Conservation (phyloP, 768 basidiomycete species). For the Gelatoporia subvermispora region DNA sequence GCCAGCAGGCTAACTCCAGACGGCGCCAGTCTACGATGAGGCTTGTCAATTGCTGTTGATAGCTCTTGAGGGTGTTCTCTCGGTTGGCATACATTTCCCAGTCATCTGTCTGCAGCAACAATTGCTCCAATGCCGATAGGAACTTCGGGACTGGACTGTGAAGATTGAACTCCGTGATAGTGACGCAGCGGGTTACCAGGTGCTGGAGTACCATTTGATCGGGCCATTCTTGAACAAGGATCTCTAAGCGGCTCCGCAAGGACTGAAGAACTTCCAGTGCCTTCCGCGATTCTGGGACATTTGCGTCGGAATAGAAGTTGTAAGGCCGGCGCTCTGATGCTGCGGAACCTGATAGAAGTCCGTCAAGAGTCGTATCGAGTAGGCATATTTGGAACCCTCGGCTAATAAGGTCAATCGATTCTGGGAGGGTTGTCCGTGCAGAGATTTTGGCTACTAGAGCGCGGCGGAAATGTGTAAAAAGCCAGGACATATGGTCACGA, state of each 20-base stretch:
- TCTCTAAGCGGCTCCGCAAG: constrained; percentile 48
- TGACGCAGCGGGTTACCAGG: constrained; percentile 64
- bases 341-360: constrained; percentile 37
- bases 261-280: constrained; percentile 45
- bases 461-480: constrained; percentile 11
- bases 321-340: constrained; percentile 27
- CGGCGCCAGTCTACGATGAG: constrained; percentile 89
- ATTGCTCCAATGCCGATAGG: constrained; percentile 77
- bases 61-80: constrained; percentile 70
- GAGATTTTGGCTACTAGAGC: constrained; percentile 12
- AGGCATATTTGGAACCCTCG: constrained; percentile 43
- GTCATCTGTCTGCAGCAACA: constrained; percentile 84
- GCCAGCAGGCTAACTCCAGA: constrained; percentile 87
- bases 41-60: constrained; percentile 60
- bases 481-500: constrained; percentile 2
- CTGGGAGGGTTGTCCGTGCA: constrained; percentile 4
- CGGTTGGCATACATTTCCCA: constrained; percentile 97
- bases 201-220: constrained; percentile 97
- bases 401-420: constrained; percentile 44
- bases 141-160: constrained; percentile 77
- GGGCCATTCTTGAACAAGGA: constrained; percentile 79
- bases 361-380: constrained; percentile 5
- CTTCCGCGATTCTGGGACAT: constrained; percentile 65
- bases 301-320: constrained; percentile 82
- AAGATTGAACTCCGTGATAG: constrained; percentile 55